Evolutionary conservation across 371 early-diverging fungal species (phyloP).

Genomic region (Encephalitozoon romaleae): DNA sequence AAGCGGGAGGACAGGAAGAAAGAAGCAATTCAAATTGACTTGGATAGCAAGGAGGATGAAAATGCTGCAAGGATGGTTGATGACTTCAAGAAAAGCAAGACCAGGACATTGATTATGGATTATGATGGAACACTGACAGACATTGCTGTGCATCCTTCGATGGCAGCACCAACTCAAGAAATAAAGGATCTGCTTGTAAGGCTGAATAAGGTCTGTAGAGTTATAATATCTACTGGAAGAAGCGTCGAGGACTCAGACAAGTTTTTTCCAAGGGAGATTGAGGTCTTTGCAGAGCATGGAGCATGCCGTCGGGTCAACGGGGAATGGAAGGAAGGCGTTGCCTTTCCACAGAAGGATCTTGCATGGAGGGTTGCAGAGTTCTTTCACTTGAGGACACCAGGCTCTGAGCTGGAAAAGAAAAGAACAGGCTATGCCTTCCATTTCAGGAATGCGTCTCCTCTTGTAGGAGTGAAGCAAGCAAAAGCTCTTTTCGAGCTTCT

Average conservation of each 20-base stretch:
- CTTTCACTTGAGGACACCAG: slow-evolving; percentile 55
- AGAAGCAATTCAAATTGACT: not conserved
- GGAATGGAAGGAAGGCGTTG: slow-evolving; percentile 36
- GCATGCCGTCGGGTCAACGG: slow-evolving; percentile 45
- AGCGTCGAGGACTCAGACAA: slow-evolving; percentile 46
- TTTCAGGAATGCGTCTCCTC: slow-evolving; percentile 36
- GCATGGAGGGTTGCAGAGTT: slow-evolving; percentile 35
- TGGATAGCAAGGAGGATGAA: not conserved
- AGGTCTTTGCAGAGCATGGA: slow-evolving; percentile 61
- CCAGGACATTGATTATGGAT: slow-evolving; percentile 49
- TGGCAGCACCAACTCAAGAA: slow-evolving; percentile 51
- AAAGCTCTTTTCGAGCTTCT: slow-evolving; percentile 34
- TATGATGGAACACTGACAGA: slow-evolving; percentile 61
- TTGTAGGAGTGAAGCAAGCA: slow-evolving; percentile 19
- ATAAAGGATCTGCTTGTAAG: slow-evolving; percentile 39
- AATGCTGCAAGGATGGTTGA: not conserved
- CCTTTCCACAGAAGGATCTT: slow-evolving; percentile 27
- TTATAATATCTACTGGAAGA: slow-evolving; percentile 58
- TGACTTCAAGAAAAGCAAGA: slow-evolving; percentile 5
- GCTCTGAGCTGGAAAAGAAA: slow-evolving; percentile 57
- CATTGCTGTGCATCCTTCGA: slow-evolving; percentile 43
- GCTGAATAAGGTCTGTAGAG: slow-evolving; percentile 32
- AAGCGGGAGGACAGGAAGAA: not conserved
- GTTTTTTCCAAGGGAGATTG: slow-evolving; percentile 54
- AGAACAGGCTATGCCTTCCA: slow-evolving; percentile 58